Base-by-base conservation (phyloP, 75 land plant genomes). In the Larix kaempferi region DNA sequence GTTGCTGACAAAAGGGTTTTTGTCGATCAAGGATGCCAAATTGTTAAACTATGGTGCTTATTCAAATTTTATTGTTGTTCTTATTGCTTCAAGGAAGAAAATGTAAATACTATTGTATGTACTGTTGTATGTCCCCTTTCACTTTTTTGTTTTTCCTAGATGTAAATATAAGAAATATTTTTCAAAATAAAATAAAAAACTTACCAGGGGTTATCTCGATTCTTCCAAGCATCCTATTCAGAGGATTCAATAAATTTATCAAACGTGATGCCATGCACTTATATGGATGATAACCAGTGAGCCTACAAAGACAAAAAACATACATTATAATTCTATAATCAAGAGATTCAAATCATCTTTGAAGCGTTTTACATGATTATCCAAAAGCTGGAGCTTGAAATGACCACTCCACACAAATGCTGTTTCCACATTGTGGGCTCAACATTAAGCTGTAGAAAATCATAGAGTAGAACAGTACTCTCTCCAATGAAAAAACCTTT, bases 221-320 rank as follows among this genome's bases (percentile, higher is more conserved):
- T 16, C 14, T 63, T 14, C 66, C 66, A 63, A 63, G 66, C 29
- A 63, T 63, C 66, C 35, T 63, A 16, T 27, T 63, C 29, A 63
- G 16, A 63, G 66, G 66, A 35, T 63, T 37, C 29, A 29, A 5
- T 27, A 63, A 63, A 63, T 63, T 63, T 63, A 29, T 14, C 25
- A 63, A 63, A 26, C 37, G 66, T 14, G 66, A 27, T 29, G 66
- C 66, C 66, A 63, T 63, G 16, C 41, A 63, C 66, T 63, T 63
- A 26, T 27, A 17, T 63, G 37, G 35, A 63, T 29, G 66, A 63
- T 63, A 26, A 63, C 66, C 66, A 63, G 16, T 29, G 29, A 63
- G 17, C 66, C 66, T 63, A 35, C 35, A 29, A 63, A 63, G 37
- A 63, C 6, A 29, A 29, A 63, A 29, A 63, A 26, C 26, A 57